Conservation (phyloP, 352 stramenopile species). For the Thalassiosira ordinaria region DNA sequence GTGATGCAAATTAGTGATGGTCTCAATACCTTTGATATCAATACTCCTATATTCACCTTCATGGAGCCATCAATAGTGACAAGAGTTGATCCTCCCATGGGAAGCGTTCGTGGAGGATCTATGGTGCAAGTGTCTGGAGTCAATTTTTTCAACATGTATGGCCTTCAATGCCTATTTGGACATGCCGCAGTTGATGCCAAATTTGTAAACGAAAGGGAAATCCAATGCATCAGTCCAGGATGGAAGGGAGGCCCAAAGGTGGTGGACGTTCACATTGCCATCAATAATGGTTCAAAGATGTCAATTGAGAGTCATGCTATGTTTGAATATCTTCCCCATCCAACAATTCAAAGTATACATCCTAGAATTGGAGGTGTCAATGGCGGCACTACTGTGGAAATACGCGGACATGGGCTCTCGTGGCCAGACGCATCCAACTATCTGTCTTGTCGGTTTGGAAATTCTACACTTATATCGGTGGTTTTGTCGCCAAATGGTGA, state of each 20-base stretch:
- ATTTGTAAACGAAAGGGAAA: conserved; percentile 41
- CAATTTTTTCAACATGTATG: conserved; percentile 60
- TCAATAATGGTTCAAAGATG: conserved; percentile 19
- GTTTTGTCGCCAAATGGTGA: conserved; percentile 19
- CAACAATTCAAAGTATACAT: conserved; percentile 49
- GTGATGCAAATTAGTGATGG: conserved; percentile 45
- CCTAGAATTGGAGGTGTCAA: conserved; percentile 43
- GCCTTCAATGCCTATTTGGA: conserved; percentile 65
- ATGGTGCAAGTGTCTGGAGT: conserved; percentile 51
- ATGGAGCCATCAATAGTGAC: conserved; percentile 47
- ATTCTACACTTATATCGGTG: conserved; percentile 47
- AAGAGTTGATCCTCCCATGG: conserved; percentile 50
- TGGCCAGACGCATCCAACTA: conserved; percentile 44
- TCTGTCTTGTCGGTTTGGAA: conserved; percentile 63
- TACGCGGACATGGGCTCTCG: conserved; percentile 37
- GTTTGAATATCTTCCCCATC: conserved; percentile 60
- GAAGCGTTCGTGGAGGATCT: conserved; percentile 56
- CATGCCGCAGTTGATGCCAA: conserved; percentile 17
- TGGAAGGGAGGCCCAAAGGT: conserved; percentile 41
- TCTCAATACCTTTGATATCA: conserved; percentile 31
- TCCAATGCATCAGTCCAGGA: conserved; percentile 37
- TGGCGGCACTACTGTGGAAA: conserved; percentile 46
- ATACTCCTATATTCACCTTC: conserved; percentile 55
- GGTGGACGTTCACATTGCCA: conserved; percentile 47
- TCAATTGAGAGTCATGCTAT: conserved; percentile 30